Conservation (phyloP, 2,329 filamentous ascomycete species). For the Colletotrichum nymphaeae region DNA sequence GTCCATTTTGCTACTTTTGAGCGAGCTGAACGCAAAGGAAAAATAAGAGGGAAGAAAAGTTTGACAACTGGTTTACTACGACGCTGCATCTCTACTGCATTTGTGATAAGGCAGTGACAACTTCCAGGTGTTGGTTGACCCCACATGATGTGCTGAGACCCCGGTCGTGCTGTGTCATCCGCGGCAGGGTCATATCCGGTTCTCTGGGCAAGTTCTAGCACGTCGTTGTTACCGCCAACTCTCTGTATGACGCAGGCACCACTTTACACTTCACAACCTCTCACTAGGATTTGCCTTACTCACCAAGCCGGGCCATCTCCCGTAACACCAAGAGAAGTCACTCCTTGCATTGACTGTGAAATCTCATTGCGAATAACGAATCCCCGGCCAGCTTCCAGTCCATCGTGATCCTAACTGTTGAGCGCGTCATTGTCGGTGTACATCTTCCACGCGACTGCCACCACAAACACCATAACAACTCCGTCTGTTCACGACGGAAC, state of each 20-base stretch:
- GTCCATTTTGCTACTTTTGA: background rate
- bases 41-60: background rate
- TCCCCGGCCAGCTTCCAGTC: background rate
- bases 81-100: background rate
- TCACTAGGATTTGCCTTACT: slow-evolving; percentile 19
- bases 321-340: slow-evolving; percentile 8
- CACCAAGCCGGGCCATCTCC: slow-evolving; percentile 5
- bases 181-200: slow-evolving; percentile 26
- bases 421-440: background rate
- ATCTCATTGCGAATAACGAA: background rate
- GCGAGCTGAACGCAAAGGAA: background rate
- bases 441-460: slow-evolving; percentile 11
- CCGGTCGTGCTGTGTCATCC: slow-evolving; percentile 20
- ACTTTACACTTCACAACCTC: slow-evolving; percentile 15
- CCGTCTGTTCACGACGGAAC: background rate
- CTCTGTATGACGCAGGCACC: slow-evolving; percentile 23
- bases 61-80: background rate
- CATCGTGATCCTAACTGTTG: background rate
- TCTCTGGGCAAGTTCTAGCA: slow-evolving; percentile 15
- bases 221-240: background rate
- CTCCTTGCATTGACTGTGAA: background rate
- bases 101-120: background rate
- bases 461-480: slow-evolving; percentile 11
- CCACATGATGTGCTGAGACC: slow-evolving; percentile 1
- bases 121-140: background rate